Percentiles rank a stretch among this genome's conserved stretches.
These are phyloP conservation scores for Syncephalastrum racemosum DNA, from an alignment of 371 early-diverging fungal species.

Conservation along the genomic window DNA sequence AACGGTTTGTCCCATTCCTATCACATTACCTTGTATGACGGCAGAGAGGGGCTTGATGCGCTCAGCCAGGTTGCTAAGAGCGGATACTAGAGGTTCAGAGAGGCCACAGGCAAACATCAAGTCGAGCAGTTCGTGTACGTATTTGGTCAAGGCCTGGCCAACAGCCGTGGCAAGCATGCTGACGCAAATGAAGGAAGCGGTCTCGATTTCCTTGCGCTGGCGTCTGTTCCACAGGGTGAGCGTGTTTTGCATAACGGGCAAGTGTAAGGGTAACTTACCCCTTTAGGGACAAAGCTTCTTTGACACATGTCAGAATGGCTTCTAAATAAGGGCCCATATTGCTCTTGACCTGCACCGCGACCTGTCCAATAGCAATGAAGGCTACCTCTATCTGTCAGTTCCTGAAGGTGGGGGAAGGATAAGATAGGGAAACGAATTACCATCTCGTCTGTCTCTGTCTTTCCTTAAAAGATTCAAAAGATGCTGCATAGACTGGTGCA, in stretches of 20 bases:
- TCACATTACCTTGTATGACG: constrained; percentile 82
- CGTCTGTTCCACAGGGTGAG: constrained; percentile 31
- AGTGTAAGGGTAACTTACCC: constrained; percentile 22
- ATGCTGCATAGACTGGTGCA: constrained; percentile 75
- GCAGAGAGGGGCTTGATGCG: constrained; percentile 82
- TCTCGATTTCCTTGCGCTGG: constrained; percentile 62
- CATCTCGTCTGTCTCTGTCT: constrained; percentile 75
- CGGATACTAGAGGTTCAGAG: constrained; percentile 78
- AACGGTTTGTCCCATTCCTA: background rate
- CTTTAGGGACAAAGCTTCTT: constrained; percentile 67
- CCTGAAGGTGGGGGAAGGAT: background rate
- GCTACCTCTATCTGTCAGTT: constrained; percentile 38
- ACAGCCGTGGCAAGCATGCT: constrained; percentile 88
- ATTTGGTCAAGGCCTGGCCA: constrained; percentile 84
- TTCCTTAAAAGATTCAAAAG: constrained; percentile 75
- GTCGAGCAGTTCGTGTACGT: constrained; percentile 88
- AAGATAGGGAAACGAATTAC: constrained; percentile 26
- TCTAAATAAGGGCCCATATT: constrained; percentile 84
- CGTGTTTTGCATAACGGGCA: background rate
- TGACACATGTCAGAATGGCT: constrained; percentile 66
- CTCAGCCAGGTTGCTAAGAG: constrained; percentile 78
- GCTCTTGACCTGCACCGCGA: constrained; percentile 82
- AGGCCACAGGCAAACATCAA: constrained; percentile 90
- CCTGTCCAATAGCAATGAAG: constrained; percentile 84
- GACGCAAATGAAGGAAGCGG: constrained; percentile 82